A percentile compares a stretch with the other conserved stretches of the same genome.
These are phyloP conservation scores for Pelargonium citronellum DNA, from an alignment of 441 rosid genomes.

Conservation along the genomic window DNA sequence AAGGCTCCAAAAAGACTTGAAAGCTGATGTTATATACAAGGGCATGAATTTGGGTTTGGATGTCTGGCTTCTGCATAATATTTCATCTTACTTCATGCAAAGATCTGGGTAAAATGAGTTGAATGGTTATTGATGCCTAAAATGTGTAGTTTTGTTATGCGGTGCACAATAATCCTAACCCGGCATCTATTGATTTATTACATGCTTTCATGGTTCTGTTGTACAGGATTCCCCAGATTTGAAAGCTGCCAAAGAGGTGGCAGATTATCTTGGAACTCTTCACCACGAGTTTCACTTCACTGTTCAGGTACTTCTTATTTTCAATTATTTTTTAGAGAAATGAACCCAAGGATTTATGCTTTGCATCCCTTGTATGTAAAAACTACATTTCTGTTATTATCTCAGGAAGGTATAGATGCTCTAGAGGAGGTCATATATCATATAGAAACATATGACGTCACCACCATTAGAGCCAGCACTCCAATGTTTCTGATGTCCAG, in stretches of 20 bases:
- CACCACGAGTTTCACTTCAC: conserved; percentile 96
- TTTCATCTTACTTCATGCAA: too few relatives aligned
- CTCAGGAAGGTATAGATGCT: conserved; percentile 94
- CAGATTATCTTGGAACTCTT: conserved; percentile 83
- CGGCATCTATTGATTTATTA: conserved; percentile 7
- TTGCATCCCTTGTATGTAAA: conserved; percentile 7
- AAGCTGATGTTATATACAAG: too few relatives aligned
- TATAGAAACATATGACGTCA: conserved; percentile 91
- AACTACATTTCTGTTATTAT: conserved; percentile 12
- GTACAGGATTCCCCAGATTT: conserved; percentile 90
- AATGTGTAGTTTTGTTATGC: too few relatives aligned
- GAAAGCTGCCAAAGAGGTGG: conserved; percentile 92
- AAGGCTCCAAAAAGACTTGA: too few relatives aligned
- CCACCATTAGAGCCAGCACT: conserved; percentile 95
- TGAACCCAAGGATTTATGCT: conserved; percentile 2
- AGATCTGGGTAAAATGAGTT: too few relatives aligned
- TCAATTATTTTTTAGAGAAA: conserved; percentile 8
- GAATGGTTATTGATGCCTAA: too few relatives aligned
- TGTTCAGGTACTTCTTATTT: conserved; percentile 56
- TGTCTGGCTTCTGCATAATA: too few relatives aligned
- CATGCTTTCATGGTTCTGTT: conserved; percentile 18
- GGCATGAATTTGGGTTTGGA: too few relatives aligned
- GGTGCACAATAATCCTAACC: not conserved
- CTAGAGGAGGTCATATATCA: conserved; percentile 97
- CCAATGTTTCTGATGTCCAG: conserved; percentile 99